Evolutionary conservation across 176 grass and related monocot genomes (phyloP).

Genomic region (Tillandsia leiboldiana): DNA sequence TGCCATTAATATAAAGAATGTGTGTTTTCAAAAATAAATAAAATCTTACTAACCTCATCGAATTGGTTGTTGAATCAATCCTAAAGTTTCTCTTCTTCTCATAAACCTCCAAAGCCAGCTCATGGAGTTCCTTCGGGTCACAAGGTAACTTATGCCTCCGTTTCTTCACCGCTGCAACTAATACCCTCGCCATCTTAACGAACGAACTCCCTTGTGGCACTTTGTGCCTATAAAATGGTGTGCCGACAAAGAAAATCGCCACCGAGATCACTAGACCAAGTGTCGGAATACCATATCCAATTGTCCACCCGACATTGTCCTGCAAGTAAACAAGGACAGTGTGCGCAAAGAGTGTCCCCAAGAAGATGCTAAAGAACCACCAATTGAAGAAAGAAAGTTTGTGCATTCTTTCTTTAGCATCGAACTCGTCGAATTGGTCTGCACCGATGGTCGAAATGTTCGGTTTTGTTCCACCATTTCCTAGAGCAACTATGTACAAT

Average conservation of each 20-base stretch:
- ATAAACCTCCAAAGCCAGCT: constrained; percentile 39
- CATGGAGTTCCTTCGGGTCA: constrained; percentile 37
- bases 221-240: constrained; percentile 75
- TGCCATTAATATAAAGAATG: not conserved
- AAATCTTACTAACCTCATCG: constrained; percentile 30
- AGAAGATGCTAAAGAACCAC: constrained; percentile 84
- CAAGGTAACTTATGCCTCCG: constrained; percentile 9
- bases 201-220: constrained; percentile 61
- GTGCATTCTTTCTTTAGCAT: constrained; percentile 50
- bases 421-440: constrained; percentile 81
- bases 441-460: constrained; percentile 93
- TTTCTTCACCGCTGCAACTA: constrained; percentile 38
- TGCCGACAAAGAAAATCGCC: constrained; percentile 64
- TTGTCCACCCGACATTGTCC: constrained; percentile 65
- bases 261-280: constrained; percentile 39
- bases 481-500: constrained; percentile 68
- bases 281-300: constrained; percentile 67
- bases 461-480: constrained; percentile 69
- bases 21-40: not conserved
- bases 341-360: constrained; percentile 61
- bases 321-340: constrained; percentile 86
- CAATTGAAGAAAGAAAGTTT: constrained; percentile 98
- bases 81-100: constrained; percentile 26
- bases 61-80: constrained; percentile 37
- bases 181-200: constrained; percentile 42